Evolutionary conservation across 1,284 basidiomycete genomes (phyloP).

Genomic region (Laetiporus sulphureus): DNA sequence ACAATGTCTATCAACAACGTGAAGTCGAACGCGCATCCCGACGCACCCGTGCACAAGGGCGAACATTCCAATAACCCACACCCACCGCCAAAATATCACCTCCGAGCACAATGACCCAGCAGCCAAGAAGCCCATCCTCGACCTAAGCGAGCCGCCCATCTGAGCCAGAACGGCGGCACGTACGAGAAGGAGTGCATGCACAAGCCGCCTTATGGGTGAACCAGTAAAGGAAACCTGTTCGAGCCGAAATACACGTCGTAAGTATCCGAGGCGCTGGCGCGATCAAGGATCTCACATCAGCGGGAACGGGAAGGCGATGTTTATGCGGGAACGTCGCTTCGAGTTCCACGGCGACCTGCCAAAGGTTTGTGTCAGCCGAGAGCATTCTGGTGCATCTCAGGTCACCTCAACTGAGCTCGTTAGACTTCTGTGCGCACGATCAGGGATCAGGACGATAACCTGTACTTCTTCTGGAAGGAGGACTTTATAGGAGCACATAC

Average conservation of each 20-base stretch:
- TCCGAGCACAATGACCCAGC: neutral
- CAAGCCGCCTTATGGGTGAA: conserved; percentile 28
- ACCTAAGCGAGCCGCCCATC: conserved; percentile 21
- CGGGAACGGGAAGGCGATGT: conserved; percentile 20
- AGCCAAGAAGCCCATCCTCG: conserved; percentile 15
- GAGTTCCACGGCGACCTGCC: conserved; percentile 28
- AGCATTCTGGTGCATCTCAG: conserved; percentile 29
- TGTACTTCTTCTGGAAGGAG: conserved; percentile 30
- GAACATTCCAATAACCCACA: conserved; percentile 18
- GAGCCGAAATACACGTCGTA: conserved; percentile 22
- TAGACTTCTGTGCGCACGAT: conserved; percentile 27
- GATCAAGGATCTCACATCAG: neutral
- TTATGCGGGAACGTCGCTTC: conserved; percentile 29
- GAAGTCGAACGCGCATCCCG: conserved; percentile 14
- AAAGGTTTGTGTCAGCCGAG: conserved; percentile 28
- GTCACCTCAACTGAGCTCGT: conserved; percentile 30
- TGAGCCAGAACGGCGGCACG: conserved; percentile 23
- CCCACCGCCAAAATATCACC: conserved; percentile 22
- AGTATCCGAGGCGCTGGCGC: conserved; percentile 5
- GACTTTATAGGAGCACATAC: conserved; percentile 17
- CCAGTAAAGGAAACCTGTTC: conserved; percentile 22
- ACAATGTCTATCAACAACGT: conserved; percentile 5
- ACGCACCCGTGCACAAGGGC: conserved; percentile 10
- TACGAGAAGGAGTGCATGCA: conserved; percentile 24
- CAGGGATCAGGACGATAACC: conserved; percentile 21